Evolutionary conservation across 169 alveolate genomes (phyloP).

Genomic region (Plasmodium knowlesi): DNA sequence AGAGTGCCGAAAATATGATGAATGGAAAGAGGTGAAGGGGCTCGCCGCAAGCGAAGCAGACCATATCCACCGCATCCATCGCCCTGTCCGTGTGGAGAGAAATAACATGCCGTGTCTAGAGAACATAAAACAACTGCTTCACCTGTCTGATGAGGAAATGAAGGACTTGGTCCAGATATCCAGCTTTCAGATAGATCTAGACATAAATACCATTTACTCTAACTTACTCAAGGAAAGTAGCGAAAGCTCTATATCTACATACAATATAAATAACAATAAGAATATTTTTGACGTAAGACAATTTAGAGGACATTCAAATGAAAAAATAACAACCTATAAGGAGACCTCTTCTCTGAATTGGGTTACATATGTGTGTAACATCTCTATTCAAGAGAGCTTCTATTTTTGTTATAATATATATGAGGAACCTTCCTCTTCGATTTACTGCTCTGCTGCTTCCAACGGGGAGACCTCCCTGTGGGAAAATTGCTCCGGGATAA

Average conservation of each 20-base stretch:
- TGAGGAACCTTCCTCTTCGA: background rate
- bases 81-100: background rate
- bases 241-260: constrained; percentile 1
- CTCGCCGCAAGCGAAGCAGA: background rate
- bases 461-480: background rate
- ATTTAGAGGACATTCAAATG: background rate
- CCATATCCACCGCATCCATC: background rate
- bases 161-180: constrained; percentile 34
- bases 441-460: background rate
- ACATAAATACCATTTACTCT: constrained; percentile 13
- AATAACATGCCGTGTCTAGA: background rate
- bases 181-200: constrained; percentile 31
- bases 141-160: constrained; percentile 22
- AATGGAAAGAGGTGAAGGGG: background rate
- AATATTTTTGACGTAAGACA: constrained; percentile 49
- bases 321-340: constrained; percentile 8
- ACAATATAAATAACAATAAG: constrained; percentile 21
- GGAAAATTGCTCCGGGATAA: background rate
- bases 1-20: background rate
- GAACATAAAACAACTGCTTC: constrained; percentile 27
- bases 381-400: background rate
- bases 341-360: background rate
- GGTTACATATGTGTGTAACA: background rate
- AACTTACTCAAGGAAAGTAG: constrained; percentile 5
- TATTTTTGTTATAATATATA: background rate